These are phyloP conservation scores for Xenoacremonium recifei DNA, from an alignment of 2,329 filamentous ascomycete genomes.

Conservation along the genomic window DNA sequence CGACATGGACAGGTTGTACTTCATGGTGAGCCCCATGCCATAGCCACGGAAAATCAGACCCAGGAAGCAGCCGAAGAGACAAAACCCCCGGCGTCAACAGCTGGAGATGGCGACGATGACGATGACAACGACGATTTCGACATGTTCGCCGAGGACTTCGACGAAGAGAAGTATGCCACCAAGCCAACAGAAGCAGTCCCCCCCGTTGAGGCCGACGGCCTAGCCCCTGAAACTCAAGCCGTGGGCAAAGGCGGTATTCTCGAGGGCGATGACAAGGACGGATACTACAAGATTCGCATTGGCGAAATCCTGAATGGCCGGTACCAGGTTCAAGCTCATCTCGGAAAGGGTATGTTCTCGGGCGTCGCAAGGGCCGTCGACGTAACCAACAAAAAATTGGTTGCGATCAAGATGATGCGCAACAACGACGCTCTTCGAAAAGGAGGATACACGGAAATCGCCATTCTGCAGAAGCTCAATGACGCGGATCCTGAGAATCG, in stretches of 20 bases:
- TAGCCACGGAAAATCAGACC: slow-evolving; percentile 23
- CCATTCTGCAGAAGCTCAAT: slow-evolving; percentile 84
- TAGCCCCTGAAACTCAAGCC: slow-evolving; percentile 50
- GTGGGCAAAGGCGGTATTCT: slow-evolving; percentile 72
- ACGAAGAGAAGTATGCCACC: slow-evolving; percentile 63
- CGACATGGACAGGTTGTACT: slow-evolving; percentile 56
- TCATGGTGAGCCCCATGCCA: slow-evolving; percentile 41
- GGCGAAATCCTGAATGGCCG: slow-evolving; percentile 87
- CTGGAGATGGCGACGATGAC: slow-evolving; percentile 46
- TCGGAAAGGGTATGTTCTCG: slow-evolving; percentile 95
- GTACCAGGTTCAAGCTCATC: slow-evolving; percentile 82
- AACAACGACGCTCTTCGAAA: slow-evolving; percentile 93
- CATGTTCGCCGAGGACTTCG: slow-evolving; percentile 86
- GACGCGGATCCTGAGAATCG: slow-evolving; percentile 83
- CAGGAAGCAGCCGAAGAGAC: slow-evolving; percentile 25
- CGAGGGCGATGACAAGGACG: slow-evolving; percentile 91
- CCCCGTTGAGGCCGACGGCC: slow-evolving; percentile 42
- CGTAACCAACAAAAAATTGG: slow-evolving; percentile 68
- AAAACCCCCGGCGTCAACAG: slow-evolving; percentile 21
- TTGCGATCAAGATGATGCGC: slow-evolving; percentile 96
- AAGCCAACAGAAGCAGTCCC: slow-evolving; percentile 37
- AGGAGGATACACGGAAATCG: slow-evolving; percentile 90
- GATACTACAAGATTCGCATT: slow-evolving; percentile 92
- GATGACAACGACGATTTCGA: slow-evolving; percentile 73
- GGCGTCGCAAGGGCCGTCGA: slow-evolving; percentile 90